A percentile compares a stretch with the other conserved stretches of the same genome.
Conservation (phyloP, 129 eudicot species). For the Saposhnikovia divaricata region DNA sequence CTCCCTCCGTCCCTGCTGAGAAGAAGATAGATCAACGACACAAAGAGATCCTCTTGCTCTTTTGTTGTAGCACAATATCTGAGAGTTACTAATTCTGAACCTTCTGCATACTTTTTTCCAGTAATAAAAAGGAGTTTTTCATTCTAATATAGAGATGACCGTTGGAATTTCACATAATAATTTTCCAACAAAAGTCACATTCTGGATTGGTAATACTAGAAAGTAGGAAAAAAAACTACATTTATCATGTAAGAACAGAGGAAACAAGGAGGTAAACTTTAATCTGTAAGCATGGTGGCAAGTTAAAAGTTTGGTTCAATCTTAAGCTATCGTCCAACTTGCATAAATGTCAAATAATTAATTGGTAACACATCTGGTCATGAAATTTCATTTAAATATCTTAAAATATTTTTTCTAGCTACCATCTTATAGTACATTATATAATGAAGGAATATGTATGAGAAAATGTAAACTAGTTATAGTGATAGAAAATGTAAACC, state of each 20-base stretch:
- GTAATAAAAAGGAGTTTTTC: no score
- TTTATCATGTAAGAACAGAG: not conserved
- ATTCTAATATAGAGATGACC: not conserved
- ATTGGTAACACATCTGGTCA: not conserved
- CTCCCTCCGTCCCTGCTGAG: no score
- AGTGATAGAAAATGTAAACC: slow-evolving; percentile 31
- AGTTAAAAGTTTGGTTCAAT: not conserved
- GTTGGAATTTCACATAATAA: not conserved
- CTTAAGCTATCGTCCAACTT: not conserved
- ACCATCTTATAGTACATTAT: not conserved
- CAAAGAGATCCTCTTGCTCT: not conserved
- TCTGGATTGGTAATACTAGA: not conserved
- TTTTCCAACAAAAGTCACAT: not conserved
- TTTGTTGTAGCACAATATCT: not conserved
- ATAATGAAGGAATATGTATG: not conserved
- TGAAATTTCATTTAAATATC: not conserved
- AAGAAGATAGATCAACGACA: not conserved
- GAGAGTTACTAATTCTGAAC: no score
- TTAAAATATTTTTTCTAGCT: not conserved
- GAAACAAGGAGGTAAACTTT: not conserved
- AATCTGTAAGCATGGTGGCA: not conserved
- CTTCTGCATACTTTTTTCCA: no score
- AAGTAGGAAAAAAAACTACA: not conserved
- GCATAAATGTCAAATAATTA: not conserved
- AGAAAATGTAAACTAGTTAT: not conserved